Conservation (phyloP, 805 yeast species). For the Lipomyces anomalus region DNA sequence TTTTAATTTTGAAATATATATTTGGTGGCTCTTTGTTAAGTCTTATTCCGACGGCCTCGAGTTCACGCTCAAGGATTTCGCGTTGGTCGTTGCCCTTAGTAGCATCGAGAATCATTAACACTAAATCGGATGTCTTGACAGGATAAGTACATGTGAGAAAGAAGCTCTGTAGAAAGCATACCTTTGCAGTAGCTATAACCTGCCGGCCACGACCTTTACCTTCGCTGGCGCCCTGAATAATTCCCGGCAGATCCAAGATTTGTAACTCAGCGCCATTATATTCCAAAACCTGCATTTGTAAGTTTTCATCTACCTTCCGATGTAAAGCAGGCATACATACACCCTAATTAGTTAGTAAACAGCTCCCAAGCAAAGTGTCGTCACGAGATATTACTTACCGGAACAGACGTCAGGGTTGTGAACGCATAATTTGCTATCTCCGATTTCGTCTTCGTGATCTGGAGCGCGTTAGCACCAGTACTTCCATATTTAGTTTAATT, state of each 20-base stretch:
- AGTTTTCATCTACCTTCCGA: neutral
- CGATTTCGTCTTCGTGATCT: slow-evolving; percentile 83
- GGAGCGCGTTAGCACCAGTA: too few relatives aligned
- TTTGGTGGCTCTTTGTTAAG: slow-evolving; percentile 78
- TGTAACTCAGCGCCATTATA: slow-evolving; percentile 97
- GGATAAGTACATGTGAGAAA: neutral
- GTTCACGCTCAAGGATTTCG: slow-evolving; percentile 75
- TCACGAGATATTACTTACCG: slow-evolving; percentile 36
- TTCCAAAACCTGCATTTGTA: slow-evolving; percentile 71
- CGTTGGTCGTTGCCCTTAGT: slow-evolving; percentile 90
- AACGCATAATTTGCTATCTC: slow-evolving; percentile 94
- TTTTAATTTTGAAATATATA: slow-evolving; percentile 69
- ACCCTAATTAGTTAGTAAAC: neutral
- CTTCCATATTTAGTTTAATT: too few relatives aligned
- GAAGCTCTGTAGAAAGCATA: too few relatives aligned
- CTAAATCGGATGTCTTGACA: slow-evolving; percentile 71
- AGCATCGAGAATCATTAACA: slow-evolving; percentile 91
- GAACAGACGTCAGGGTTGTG: slow-evolving; percentile 93
- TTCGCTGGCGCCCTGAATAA: slow-evolving; percentile 91
- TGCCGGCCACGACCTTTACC: slow-evolving; percentile 98
- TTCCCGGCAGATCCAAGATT: slow-evolving; percentile 96
- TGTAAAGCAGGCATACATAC: neutral
- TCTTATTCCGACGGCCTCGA: slow-evolving; percentile 91
- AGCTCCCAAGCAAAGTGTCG: neutral
- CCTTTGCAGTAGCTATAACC: slow-evolving; percentile 87